A percentile compares a stretch with the other conserved stretches of the same genome.
Evolutionary conservation across 106 monocot genomes (phyloP).

Genomic region (Apostasia shenzhenica): DNA sequence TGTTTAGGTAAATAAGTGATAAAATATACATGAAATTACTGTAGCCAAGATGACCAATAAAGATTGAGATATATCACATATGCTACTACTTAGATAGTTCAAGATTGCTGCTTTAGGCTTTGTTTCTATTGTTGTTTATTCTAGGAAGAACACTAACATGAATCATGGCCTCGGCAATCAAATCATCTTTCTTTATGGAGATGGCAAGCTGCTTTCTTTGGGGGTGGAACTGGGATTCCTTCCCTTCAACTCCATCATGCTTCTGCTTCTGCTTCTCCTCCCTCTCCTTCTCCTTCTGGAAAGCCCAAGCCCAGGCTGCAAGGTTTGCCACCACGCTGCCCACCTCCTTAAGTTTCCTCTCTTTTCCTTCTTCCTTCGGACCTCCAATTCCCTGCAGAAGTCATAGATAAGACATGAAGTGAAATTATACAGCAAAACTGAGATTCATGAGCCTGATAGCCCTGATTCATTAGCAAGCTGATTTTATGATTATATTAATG

Average conservation of each 20-base stretch:
- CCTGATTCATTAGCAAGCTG: no score
- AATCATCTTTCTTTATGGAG: constrained; percentile 11
- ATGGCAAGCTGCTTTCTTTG: constrained; percentile 29
- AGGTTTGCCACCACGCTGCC: constrained; percentile 30
- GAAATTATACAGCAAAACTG: no score
- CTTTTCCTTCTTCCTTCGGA: constrained; percentile 11
- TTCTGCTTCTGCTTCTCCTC: background rate
- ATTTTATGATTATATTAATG: no score
- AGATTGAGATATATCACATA: background rate
- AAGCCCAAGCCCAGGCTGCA: constrained; percentile 23
- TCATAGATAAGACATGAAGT: background rate
- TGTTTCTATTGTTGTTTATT: background rate
- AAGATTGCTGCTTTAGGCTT: background rate
- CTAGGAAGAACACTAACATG: constrained; percentile 18
- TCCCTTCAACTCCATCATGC: constrained; percentile 3
- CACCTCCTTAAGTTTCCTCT: constrained; percentile 21
- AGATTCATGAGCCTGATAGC: no score
- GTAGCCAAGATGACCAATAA: no score
- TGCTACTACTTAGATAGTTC: background rate
- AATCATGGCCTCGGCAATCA: constrained; percentile 21
- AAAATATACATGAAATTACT: no score
- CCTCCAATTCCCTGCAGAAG: constrained; percentile 24
- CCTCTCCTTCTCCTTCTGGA: background rate
- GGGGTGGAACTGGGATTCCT: constrained; percentile 14
- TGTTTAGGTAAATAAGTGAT: no score